Conservation (phyloP, 306 rosid genomes). For the Cotoneaster glaucophyllus region DNA sequence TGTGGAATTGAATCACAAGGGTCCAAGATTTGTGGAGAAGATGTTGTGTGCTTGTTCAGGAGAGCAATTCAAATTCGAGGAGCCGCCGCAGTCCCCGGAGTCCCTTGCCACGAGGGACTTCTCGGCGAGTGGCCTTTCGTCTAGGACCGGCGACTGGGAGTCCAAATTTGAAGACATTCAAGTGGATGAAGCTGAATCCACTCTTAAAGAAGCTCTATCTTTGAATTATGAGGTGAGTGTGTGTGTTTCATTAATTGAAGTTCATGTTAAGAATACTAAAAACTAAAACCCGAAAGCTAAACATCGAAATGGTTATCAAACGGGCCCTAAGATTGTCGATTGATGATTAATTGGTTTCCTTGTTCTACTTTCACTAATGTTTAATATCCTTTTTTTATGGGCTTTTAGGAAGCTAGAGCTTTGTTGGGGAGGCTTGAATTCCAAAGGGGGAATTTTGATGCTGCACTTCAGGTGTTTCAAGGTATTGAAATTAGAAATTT, state of each 20-base stretch:
- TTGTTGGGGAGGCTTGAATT: constrained; percentile 92
- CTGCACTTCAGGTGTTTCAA: constrained; percentile 87
- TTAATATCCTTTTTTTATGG: background rate
- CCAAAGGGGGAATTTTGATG: constrained; percentile 84
- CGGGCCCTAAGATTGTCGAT: background rate
- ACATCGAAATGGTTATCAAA: no score
- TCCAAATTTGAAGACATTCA: constrained; percentile 68
- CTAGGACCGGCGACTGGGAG: constrained; percentile 86
- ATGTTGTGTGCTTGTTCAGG: constrained; percentile 99
- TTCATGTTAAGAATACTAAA: no score
- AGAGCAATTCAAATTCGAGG: constrained; percentile 87
- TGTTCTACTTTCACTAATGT: background rate
- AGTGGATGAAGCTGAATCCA: constrained; percentile 89
- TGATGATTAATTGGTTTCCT: background rate
- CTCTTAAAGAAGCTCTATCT: constrained; percentile 84
- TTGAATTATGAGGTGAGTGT: constrained; percentile 77
- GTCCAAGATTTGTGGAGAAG: constrained; percentile 26
- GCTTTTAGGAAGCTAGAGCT: constrained; percentile 84
- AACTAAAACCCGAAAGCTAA: no score
- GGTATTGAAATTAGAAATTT: constrained; percentile 68
- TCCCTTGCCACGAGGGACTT: constrained; percentile 95
- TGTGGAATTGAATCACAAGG: constrained; percentile 19
- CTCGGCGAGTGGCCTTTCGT: constrained; percentile 85
- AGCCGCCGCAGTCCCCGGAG: constrained; percentile 89
- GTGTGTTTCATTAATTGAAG: background rate